These are phyloP conservation scores for Tulasnella sp. DNA, from an alignment of 768 basidiomycete genomes.

Conservation along the genomic window DNA sequence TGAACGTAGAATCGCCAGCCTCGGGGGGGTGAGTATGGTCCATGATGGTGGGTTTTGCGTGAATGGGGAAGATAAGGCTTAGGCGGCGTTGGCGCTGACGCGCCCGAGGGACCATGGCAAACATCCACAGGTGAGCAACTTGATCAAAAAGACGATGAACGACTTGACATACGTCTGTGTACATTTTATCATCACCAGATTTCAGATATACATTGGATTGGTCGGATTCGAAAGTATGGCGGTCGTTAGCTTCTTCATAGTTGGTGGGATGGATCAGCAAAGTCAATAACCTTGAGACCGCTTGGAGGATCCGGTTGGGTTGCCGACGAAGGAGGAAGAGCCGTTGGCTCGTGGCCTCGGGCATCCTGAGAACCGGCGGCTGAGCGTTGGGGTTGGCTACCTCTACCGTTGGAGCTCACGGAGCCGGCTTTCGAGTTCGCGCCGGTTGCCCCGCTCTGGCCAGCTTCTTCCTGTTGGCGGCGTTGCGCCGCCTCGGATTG, in stretches of 20 bases:
- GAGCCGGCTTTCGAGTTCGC: neutral
- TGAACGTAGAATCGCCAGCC: too few species aligned
- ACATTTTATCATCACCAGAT: neutral
- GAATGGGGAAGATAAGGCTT: neutral
- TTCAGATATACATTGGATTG: neutral
- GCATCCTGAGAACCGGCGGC: neutral
- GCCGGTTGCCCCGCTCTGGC: neutral
- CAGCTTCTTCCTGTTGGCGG: neutral
- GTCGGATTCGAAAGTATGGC: neutral
- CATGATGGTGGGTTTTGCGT: neutral
- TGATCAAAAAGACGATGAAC: neutral
- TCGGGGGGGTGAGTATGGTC: too few species aligned
- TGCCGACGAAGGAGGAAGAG: neutral
- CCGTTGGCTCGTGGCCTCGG: neutral
- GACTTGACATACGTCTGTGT: neutral
- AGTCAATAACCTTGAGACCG: conserved; percentile 21
- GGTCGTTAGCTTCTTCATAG: neutral
- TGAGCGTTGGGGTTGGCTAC: too few species aligned
- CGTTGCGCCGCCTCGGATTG: neutral
- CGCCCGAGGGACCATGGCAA: neutral
- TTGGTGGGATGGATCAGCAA: neutral
- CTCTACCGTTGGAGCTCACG: conserved; percentile 2
- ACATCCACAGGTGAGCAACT: conserved; percentile 1
- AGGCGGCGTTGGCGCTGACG: neutral
- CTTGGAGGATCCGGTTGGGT: neutral